A percentile compares a stretch with the other conserved stretches of the same genome.
These are phyloP conservation scores for Hanseniaspora hatyaiensis DNA, from an alignment of 805 yeast genomes.

Conservation along the genomic window DNA sequence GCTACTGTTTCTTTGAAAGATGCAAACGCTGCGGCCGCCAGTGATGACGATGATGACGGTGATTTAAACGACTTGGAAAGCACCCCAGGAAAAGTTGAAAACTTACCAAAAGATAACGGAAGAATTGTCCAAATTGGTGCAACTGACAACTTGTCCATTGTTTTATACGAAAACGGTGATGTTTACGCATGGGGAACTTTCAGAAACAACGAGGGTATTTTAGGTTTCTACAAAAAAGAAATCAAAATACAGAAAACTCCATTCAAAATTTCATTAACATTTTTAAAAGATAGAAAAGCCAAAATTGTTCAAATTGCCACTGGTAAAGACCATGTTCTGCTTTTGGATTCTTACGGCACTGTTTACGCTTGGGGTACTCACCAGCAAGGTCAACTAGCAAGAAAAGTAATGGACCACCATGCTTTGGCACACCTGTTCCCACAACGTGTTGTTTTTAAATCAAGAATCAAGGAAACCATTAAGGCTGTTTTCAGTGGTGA, in stretches of 20 bases:
- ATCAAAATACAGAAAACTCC: slow-evolving; percentile 59
- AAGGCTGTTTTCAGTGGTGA: slow-evolving; percentile 84
- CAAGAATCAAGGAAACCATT: slow-evolving; percentile 56
- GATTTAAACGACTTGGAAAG: slow-evolving; percentile 82
- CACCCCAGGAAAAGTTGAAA: slow-evolving; percentile 70
- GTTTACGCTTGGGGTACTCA: slow-evolving; percentile 98
- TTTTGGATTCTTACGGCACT: slow-evolving; percentile 69
- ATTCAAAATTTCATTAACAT: slow-evolving; percentile 35
- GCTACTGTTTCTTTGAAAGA: slow-evolving; percentile 56
- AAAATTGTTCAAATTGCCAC: slow-evolving; percentile 73
- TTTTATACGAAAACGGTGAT: slow-evolving; percentile 65
- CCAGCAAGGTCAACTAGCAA: slow-evolving; percentile 82
- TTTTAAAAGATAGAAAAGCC: slow-evolving; percentile 36
- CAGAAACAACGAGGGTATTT: slow-evolving; percentile 80
- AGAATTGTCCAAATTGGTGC: slow-evolving; percentile 76
- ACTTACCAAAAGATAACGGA: slow-evolving; percentile 41
- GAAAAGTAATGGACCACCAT: slow-evolving; percentile 62
- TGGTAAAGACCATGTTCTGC: slow-evolving; percentile 87
- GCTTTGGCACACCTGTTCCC: slow-evolving; percentile 12
- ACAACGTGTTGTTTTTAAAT: slow-evolving; percentile 23
- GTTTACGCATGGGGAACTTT: slow-evolving; percentile 98
- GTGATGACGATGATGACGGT: slow-evolving; percentile 62
- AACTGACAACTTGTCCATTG: slow-evolving; percentile 82
- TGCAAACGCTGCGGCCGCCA: slow-evolving; percentile 46
- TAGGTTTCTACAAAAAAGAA: slow-evolving; percentile 61